Evolutionary conservation across 225 moss, liverwort and hornwort species (phyloP).

Genomic region (Pseudisothecium myosuroides): DNA sequence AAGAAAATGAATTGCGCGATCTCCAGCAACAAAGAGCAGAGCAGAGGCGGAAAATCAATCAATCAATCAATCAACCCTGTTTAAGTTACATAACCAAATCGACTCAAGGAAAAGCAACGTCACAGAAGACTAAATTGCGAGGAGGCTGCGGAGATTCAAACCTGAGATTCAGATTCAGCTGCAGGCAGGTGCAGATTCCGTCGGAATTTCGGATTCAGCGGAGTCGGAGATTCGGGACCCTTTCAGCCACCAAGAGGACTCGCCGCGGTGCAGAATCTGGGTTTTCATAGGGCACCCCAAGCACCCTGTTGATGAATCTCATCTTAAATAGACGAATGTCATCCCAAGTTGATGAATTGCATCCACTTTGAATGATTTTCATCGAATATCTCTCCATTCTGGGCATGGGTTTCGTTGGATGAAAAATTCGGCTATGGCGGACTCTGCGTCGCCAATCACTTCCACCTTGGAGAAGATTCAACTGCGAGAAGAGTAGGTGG

Average conservation of each 20-base stretch:
- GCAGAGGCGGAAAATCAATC: not conserved
- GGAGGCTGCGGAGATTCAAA: not conserved
- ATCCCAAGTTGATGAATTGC: accelerated
- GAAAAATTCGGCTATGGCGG: not conserved
- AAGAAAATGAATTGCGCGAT: not conserved
- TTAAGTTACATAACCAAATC: not conserved
- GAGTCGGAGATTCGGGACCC: not conserved
- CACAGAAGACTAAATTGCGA: not conserved
- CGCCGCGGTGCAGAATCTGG: not conserved
- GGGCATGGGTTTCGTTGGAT: not conserved
- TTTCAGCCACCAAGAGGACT: not conserved
- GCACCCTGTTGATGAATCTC: not conserved
- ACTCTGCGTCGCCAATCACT: not conserved
- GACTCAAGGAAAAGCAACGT: not conserved
- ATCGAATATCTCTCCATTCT: not conserved
- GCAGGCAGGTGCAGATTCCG: not conserved
- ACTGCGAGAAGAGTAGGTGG: not conserved
- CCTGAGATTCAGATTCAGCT: slow-evolving; percentile 15
- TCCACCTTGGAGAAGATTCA: not conserved
- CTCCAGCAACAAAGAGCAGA: not conserved
- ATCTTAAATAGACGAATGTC: not conserved
- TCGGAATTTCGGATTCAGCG: not conserved
- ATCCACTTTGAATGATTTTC: not conserved
- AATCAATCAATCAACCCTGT: not conserved
- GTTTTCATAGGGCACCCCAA: not conserved